Base-by-base conservation (phyloP, 768 basidiomycete genomes). In the Suillus plorans region DNA sequence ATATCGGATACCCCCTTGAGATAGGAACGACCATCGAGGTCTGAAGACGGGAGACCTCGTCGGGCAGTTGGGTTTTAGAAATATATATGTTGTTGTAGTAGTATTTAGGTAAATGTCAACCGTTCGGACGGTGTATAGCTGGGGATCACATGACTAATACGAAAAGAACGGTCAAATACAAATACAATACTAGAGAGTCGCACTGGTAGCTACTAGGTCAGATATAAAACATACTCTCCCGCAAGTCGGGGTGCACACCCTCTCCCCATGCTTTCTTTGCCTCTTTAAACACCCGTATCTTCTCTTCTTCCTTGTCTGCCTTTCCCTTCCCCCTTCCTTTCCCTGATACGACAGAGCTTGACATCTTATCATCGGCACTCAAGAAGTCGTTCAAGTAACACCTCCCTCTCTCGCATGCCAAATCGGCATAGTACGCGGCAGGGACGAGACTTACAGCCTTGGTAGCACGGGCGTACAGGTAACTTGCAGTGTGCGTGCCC, bases 361-460 rank as follows among this genome's bases (percentile, higher is more conserved):
- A 80, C 14, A 76, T 67, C 73, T 88, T 82, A 70, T 85, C 84
- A 25, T 85, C 84, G 2, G 80, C 73, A 50, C 78, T 84, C 73
- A 94, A 74, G 60, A 92, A 87, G 2, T 89, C 86, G 66, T 92
- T 90, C 50, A 94, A 68, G 69, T 92, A 94, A 71, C 82, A 89
- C 39, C 92, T 77, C 0, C 89, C 92, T 13, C 92, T 80, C 75
- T 94, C 92, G 73, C 91, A 93, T 1, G 91, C 92, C 60, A 94
- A 76, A 75, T 94, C 91, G 7, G 91, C 89, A 68, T 92, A 92
- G 71, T 92, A 92, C 0, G 91, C 91, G 0, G 91, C 84, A 0
- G 92, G 91, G 13, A 93, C 82, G 28, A 94, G 79, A 71, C 90
- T 92, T 37, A 95, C 94, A 0, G 92, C 89, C 69, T 91, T 89